Conservation (phyloP, 1,284 basidiomycete genomes). For the Cutaneotrichosporon sp. region DNA sequence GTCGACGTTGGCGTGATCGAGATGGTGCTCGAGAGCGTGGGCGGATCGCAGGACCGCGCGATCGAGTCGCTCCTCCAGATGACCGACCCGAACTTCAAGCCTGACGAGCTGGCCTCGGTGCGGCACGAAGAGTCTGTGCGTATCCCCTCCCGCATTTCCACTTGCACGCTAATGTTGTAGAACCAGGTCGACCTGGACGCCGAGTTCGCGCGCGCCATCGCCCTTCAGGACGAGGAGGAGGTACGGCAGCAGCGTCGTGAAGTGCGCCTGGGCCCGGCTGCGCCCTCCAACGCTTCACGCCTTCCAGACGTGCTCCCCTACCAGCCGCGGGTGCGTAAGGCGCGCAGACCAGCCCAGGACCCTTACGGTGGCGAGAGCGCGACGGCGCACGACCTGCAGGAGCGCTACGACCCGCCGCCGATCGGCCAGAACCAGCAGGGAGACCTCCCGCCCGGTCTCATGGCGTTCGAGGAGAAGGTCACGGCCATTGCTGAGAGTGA, state of each 20-base stretch:
- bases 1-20: conserved; percentile 49
- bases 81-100: conserved; percentile 52
- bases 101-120: conserved; percentile 26
- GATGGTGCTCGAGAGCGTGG: conserved; percentile 47
- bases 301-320: conserved; percentile 41
- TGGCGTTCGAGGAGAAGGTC: conserved; percentile 48
- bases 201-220: conserved; percentile 48
- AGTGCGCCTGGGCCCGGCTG: not conserved
- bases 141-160: not conserved
- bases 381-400: conserved; percentile 11
- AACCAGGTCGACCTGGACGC: conserved; percentile 50
- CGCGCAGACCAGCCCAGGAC: conserved; percentile 20
- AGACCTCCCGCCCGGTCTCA: conserved; percentile 35
- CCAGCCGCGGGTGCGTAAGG: conserved; percentile 45
- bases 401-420: conserved; percentile 12
- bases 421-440: conserved; percentile 13
- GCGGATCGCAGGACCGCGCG: conserved; percentile 46
- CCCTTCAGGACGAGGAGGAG: conserved; percentile 47
- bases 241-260: conserved; percentile 6
- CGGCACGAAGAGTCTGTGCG: conserved; percentile 3
- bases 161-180: conserved; percentile 23
- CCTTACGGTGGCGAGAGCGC: conserved; percentile 17
- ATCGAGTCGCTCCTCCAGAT: conserved; percentile 50
- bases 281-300: not conserved
- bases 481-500: conserved; percentile 46